Evolutionary conservation across 768 basidiomycete genomes (phyloP).

Genomic region (Trametes coccinea): DNA sequence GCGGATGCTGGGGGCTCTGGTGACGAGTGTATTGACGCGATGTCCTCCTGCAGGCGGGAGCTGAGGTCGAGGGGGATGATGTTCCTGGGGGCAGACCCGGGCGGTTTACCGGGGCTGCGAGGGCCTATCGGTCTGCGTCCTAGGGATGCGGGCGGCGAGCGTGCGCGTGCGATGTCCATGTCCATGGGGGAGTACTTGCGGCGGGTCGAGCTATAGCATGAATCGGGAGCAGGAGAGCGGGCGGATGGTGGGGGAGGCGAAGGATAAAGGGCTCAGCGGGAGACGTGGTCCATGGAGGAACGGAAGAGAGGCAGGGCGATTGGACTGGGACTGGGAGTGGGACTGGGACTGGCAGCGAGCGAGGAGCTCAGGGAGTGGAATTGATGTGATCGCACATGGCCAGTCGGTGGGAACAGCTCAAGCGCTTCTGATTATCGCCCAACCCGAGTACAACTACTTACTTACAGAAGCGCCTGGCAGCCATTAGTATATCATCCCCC

Average conservation of each 20-base stretch:
- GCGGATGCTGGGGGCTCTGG: slow-evolving; percentile 9
- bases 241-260: not conserved
- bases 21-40: slow-evolving; percentile 3
- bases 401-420: slow-evolving; percentile 11
- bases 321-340: too few relatives aligned
- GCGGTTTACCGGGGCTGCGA: slow-evolving; percentile 21
- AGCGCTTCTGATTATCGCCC: slow-evolving; percentile 18
- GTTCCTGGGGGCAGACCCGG: slow-evolving; percentile 16
- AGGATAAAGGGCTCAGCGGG: not conserved
- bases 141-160: slow-evolving; percentile 20
- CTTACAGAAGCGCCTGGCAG: not conserved
- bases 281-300: not conserved
- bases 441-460: too few relatives aligned
- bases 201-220: slow-evolving; percentile 5
- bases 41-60: slow-evolving; percentile 21
- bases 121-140: slow-evolving; percentile 23
- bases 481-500: not conserved
- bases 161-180: slow-evolving; percentile 20
- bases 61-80: slow-evolving; percentile 24
- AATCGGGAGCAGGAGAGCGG: not conserved
- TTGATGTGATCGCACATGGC: slow-evolving; percentile 7
- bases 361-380: slow-evolving; percentile 10
- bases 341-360: too few relatives aligned
- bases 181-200: slow-evolving; percentile 1
- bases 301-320: not conserved